phyloP scores from a whole-genome alignment of 345 rosid species.

The Gossypium mustelinum region DNA sequence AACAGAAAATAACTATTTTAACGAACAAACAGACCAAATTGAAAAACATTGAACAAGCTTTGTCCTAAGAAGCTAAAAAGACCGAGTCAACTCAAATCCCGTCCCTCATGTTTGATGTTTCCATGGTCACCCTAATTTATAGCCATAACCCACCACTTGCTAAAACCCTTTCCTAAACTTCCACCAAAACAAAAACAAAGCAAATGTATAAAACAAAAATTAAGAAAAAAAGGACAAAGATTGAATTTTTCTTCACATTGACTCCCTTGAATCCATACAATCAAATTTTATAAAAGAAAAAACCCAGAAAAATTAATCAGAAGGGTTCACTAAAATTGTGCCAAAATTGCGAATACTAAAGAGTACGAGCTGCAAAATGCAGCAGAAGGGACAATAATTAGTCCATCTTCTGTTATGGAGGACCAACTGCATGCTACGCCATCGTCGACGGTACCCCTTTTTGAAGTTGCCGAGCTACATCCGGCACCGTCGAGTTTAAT shows the following conservation, averaged over 20 bases:
- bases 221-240: background rate
- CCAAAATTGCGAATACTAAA: constrained; percentile 39
- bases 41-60: background rate
- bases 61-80: constrained; percentile 9
- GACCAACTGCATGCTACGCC: background rate
- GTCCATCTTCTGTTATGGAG: constrained; percentile 30
- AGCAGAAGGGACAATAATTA: constrained; percentile 32
- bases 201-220: no score
- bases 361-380: constrained; percentile 35
- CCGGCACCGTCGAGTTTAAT: constrained; percentile 52
- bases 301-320: background rate
- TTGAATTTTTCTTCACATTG: background rate
- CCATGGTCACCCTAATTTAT: constrained; percentile 31
- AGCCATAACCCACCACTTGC: constrained; percentile 18
- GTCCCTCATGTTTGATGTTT: constrained; percentile 12
- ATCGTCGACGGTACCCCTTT: constrained; percentile 20
- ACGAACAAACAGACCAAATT: background rate
- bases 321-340: constrained; percentile 5
- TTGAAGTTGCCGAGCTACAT: constrained; percentile 49
- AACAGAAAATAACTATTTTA: constrained; percentile 7
- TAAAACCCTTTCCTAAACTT: background rate
- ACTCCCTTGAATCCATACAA: constrained; percentile 13
- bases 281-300: background rate
- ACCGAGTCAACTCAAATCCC: constrained; percentile 25
- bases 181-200: background rate